phyloP scores from a whole-genome alignment of 441 rosid species.

The Brassica balearica region DNA sequence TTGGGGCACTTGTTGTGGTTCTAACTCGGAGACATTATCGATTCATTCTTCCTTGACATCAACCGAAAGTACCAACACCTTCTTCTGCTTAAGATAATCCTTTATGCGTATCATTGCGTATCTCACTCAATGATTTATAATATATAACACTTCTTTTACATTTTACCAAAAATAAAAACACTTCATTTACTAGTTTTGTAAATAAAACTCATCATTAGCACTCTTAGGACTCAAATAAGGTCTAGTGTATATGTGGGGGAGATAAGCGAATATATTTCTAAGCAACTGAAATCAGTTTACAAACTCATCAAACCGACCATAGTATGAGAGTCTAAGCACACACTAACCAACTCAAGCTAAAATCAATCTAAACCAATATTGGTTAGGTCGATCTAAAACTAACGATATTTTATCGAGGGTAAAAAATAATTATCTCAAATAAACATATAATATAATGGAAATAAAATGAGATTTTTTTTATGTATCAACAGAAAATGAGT shows the following conservation, averaged over 20 bases:
- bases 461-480: neutral
- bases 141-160: neutral
- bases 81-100: neutral
- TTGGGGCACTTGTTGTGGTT: slow-evolving; percentile 36
- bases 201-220: neutral
- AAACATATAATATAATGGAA: neutral
- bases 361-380: neutral
- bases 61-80: slow-evolving; percentile 27
- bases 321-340: neutral
- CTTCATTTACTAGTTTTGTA: neutral
- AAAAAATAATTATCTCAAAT: neutral
- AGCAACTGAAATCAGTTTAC: neutral
- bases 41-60: slow-evolving; percentile 39
- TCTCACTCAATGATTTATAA: slow-evolving; percentile 20
- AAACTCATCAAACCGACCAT: neutral
- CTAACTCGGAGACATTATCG: slow-evolving; percentile 29
- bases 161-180: no score
- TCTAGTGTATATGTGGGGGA: neutral
- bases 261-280: neutral
- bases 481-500: neutral
- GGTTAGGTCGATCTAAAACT: neutral
- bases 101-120: neutral
- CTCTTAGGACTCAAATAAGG: neutral
- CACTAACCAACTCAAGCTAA: neutral
- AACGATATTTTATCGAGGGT: neutral